Evolutionary conservation across 163 green algal genomes (phyloP).

Genomic region (Trebouxia gelatinosa): DNA sequence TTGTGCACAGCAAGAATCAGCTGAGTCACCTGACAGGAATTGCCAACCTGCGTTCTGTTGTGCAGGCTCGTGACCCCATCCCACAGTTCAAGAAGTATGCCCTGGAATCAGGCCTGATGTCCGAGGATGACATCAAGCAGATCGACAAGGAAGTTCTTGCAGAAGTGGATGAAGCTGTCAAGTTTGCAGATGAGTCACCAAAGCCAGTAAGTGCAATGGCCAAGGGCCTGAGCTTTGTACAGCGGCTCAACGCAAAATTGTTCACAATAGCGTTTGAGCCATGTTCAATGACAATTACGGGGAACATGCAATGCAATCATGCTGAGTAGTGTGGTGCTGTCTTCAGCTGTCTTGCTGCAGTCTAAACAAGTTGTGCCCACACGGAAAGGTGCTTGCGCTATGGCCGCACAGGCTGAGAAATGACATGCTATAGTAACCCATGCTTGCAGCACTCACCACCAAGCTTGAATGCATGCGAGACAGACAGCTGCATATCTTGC

Average conservation of each 20-base stretch:
- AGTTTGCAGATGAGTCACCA: conserved; percentile 92
- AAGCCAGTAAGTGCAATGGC: conserved; percentile 63
- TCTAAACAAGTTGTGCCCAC: not conserved
- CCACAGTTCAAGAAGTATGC: conserved; percentile 78
- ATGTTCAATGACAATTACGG: not conserved
- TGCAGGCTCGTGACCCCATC: conserved; percentile 89
- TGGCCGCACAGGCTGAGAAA: not conserved
- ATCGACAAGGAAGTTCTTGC: conserved; percentile 67
- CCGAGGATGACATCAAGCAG: conserved; percentile 76
- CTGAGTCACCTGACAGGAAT: not conserved
- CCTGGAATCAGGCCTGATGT: conserved; percentile 75
- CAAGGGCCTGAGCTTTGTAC: not conserved
- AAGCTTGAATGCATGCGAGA: not conserved
- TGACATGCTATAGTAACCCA: not conserved
- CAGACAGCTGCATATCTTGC: not conserved
- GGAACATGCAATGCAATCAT: not conserved
- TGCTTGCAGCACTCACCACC: not conserved
- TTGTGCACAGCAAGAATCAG: not conserved
- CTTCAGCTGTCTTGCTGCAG: not conserved
- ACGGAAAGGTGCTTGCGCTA: not conserved
- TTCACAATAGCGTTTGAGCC: not conserved
- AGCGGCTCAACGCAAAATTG: not conserved
- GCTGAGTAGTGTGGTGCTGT: not conserved
- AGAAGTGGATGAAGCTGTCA: conserved; percentile 89
- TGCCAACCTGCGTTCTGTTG: not conserved